A percentile compares a stretch with the other conserved stretches of the same genome.
phyloP scores from a whole-genome alignment of 345 rosid species.

The Aquilaria sinensis region DNA sequence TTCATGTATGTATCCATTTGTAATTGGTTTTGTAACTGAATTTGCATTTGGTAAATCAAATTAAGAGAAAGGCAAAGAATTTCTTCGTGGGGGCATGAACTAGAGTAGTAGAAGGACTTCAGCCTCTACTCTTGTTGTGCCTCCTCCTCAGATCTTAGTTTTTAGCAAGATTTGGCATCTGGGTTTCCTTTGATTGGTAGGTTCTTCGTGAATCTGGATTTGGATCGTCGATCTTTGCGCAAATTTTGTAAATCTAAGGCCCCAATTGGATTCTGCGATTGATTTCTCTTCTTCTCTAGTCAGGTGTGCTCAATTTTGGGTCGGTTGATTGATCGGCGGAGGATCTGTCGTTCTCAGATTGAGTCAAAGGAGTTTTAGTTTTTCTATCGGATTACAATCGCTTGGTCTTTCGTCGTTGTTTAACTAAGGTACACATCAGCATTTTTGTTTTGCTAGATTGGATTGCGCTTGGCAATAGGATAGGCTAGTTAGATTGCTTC shows the following conservation, averaged over 20 bases:
- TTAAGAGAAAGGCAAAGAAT: conserved; percentile 19
- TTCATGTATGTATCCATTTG: conserved; percentile 2
- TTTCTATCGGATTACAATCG: conserved; percentile 25
- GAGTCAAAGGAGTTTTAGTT: conserved; percentile 28
- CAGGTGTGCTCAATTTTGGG: conserved; percentile 33
- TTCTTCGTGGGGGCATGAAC: conserved; percentile 32
- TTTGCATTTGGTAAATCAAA: conserved; percentile 33
- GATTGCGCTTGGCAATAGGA: conserved; percentile 1
- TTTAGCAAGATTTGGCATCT: conserved; percentile 58
- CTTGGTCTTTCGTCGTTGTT: conserved; percentile 18
- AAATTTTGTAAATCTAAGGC: conserved; percentile 12
- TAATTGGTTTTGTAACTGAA: conserved; percentile 29
- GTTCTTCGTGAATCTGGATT: conserved; percentile 40
- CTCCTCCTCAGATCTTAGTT: conserved; percentile 73
- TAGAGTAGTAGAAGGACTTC: conserved; percentile 37
- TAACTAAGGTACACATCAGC: conserved; percentile 36
- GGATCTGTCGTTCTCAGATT: conserved; percentile 53
- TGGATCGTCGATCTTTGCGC: conserved; percentile 33
- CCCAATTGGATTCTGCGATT: conserved; percentile 17
- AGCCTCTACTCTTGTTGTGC: conserved; percentile 40
- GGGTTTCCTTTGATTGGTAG: conserved; percentile 68
- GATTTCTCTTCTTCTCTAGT: conserved; percentile 14
- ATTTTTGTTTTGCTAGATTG: conserved; percentile 13
- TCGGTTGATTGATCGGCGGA: conserved; percentile 31
- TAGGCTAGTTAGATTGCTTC: conserved; percentile 11